Conservation (phyloP, 805 yeast genomes). For the Saccharomycopsis babjevae region DNA sequence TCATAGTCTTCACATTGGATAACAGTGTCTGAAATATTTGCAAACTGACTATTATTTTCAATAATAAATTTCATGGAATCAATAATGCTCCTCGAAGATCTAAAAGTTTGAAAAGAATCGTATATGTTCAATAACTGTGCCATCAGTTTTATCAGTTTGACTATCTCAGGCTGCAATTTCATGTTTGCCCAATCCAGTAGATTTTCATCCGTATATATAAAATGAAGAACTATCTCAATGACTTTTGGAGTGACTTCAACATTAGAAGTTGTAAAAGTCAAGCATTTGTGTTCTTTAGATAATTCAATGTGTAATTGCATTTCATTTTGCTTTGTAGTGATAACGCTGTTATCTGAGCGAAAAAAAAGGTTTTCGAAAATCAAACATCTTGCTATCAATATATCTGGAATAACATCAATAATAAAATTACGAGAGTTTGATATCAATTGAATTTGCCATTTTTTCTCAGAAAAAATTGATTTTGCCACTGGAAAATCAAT, state of each 20-base stretch:
- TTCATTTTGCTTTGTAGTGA: not conserved
- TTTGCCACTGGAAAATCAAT: not conserved
- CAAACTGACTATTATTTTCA: not conserved
- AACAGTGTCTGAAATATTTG: conserved; percentile 29
- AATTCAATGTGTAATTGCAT: not conserved
- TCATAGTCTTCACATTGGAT: conserved; percentile 38
- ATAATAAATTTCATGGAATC: not conserved
- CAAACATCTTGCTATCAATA: conserved; percentile 28
- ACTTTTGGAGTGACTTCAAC: not conserved
- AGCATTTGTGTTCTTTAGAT: not conserved
- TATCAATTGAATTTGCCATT: not conserved
- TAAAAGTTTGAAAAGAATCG: not conserved
- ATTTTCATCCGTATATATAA: conserved; percentile 38
- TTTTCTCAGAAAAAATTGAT: not conserved
- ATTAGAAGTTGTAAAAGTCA: not conserved
- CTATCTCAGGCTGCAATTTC: conserved; percentile 17
- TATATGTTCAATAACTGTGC: not conserved
- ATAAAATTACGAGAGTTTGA: not conserved
- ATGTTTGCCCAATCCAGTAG: conserved; percentile 36
- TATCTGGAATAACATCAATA: conserved; percentile 6
- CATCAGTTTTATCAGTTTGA: not conserved
- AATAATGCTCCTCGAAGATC: not conserved
- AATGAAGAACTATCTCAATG: conserved; percentile 33
- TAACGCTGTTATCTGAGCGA: not conserved
- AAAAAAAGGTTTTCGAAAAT: conserved; percentile 17